Base-by-base conservation (phyloP, 177 flowering plant species). In the Vitis hybrid region DNA sequence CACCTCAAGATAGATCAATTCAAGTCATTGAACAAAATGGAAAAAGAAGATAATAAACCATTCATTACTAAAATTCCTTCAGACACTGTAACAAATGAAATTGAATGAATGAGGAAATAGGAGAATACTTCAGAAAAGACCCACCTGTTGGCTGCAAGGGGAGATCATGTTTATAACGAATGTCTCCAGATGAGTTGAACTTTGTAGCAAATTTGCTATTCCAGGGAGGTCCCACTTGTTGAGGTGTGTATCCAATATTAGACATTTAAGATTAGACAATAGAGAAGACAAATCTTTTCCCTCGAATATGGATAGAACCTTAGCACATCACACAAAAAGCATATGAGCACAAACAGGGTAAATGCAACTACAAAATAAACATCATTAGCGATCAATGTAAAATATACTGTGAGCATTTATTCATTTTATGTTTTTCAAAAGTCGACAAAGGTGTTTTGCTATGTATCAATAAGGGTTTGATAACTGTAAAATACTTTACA, bases 151-250 rank as follows among this genome's bases (percentile, higher is more conserved):
- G 12, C 14, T 46, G 11, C n/a, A 4, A 27, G 27, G 27, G 27
- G 27, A 30, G 19, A 19, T 46, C 30, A 63, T 9, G 11, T 63
- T 6, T 46, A 63, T n/a, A 18, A 49, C 55, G 15, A 63, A 46
- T 46, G 24, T 10, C 66, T 18, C 52, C 3, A 63, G 50, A 17
- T 18, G 13, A 15, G 54, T 24, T 35, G 66, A 63, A 63, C 24
- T 63, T 17, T 9, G 15, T n/a, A 63, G 24, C 27, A 63, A 48
- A 18, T 52, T 63, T 63, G 66, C 15, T 17, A 63, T 63, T 9
- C 66, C 66, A 15, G 66, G 66, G 24, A 48, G 24, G 7, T 63
- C 66, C 66, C 66, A 63, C 48, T 48, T 63, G 52, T 10, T 49
- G 14, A 63, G 24, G 13, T 0, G 1, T 13, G 49, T n/a, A 11